These are phyloP conservation scores for Penicillium longicatenatum DNA, from an alignment of 495 filamentous ascomycete genomes.

Conservation along the genomic window DNA sequence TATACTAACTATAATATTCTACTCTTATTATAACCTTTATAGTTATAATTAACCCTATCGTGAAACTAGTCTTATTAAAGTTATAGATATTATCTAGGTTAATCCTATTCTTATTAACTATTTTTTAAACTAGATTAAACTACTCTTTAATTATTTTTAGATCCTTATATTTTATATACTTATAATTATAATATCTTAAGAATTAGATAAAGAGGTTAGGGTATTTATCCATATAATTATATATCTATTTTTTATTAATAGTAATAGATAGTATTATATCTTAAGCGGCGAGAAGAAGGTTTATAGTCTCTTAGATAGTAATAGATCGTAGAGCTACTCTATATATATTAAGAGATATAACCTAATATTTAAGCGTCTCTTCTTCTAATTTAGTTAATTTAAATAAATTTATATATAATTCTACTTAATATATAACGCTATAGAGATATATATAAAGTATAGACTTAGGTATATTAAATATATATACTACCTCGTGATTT, in stretches of 20 bases:
- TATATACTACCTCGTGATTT: background rate
- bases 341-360: slow-evolving; percentile 15
- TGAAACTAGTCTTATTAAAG: background rate
- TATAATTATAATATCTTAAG: slow-evolving; percentile 1
- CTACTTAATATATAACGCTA: too few relatives aligned
- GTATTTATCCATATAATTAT: background rate
- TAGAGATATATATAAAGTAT: too few relatives aligned
- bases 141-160: background rate
- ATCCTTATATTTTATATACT: background rate
- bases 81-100: background rate
- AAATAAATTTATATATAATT: slow-evolving; percentile 8
- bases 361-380: slow-evolving; percentile 18
- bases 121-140: background rate
- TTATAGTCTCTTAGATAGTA: background rate
- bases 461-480: too few relatives aligned
- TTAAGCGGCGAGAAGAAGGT: background rate
- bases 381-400: slow-evolving; percentile 15
- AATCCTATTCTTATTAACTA: background rate
- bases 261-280: background rate
- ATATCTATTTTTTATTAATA: background rate
- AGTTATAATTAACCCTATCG: background rate
- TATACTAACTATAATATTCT: background rate
- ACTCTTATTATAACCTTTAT: background rate
- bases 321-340: slow-evolving; percentile 3
- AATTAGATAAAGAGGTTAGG: background rate